Conservation (phyloP, 192 early-diverging fungal species). For the Coemansia sp. region DNA sequence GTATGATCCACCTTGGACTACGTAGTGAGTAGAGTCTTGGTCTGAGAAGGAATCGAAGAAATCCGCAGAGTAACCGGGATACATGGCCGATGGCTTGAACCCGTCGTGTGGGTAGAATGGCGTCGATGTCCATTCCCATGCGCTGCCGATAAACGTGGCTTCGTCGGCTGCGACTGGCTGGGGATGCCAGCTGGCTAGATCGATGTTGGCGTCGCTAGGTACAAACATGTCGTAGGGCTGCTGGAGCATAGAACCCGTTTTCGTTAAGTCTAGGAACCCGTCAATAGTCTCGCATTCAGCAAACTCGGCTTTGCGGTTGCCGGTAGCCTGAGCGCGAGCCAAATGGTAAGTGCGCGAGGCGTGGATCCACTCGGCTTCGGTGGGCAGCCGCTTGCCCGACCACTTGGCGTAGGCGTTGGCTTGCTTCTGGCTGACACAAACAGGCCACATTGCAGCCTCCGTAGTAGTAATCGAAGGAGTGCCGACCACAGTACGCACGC, state of each 20-base stretch:
- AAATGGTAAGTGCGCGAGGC: constrained; percentile 36
- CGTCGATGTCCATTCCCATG: constrained; percentile 87
- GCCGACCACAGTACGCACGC: constrained; percentile 72
- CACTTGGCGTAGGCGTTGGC: constrained; percentile 70
- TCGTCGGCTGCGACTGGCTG: constrained; percentile 22
- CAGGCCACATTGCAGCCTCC: constrained; percentile 69
- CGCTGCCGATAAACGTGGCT: constrained; percentile 49
- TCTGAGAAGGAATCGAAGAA: constrained; percentile 74
- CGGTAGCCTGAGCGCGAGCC: constrained; percentile 19
- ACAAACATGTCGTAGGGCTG: constrained; percentile 33
- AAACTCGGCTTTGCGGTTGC: background rate
- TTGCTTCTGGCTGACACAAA: constrained; percentile 66
- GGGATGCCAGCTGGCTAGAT: constrained; percentile 74
- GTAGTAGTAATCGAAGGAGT: constrained; percentile 56
- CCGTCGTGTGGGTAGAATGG: constrained; percentile 62
- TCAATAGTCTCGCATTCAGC: constrained; percentile 1
- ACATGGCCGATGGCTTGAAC: constrained; percentile 67
- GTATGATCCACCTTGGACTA: constrained; percentile 84
- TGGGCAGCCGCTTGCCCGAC: constrained; percentile 68
- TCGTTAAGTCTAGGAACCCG: constrained; percentile 1
- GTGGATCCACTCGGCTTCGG: constrained; percentile 73
- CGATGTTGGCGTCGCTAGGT: constrained; percentile 62
- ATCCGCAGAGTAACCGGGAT: constrained; percentile 89
- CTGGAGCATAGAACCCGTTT: background rate
- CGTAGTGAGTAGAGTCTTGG: constrained; percentile 65